These are phyloP conservation scores for Endotrypanum monterogeii DNA, from an alignment of 208 protist genomes.

Conservation along the genomic window DNA sequence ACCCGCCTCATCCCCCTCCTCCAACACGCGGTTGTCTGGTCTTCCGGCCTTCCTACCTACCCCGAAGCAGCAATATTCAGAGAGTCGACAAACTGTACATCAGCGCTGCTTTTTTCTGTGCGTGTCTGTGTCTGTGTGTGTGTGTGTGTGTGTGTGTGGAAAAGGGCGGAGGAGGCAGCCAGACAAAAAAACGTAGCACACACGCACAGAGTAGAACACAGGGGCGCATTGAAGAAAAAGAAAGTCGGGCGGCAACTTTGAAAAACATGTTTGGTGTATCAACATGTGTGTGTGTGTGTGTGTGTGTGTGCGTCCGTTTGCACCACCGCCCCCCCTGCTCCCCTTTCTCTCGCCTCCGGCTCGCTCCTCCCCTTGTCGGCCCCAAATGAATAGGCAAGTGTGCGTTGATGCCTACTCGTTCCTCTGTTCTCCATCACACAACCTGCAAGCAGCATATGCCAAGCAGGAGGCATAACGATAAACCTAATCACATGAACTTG, in stretches of 20 bases:
- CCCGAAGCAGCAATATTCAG: not conserved
- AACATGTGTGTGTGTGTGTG: not conserved
- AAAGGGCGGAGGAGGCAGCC: too few relatives aligned
- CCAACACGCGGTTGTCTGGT: not conserved
- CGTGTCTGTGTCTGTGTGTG: too few relatives aligned
- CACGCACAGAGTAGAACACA: not conserved
- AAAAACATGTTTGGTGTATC: not conserved
- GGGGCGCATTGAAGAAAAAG: not conserved
- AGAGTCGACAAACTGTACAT: not conserved
- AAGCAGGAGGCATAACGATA: not conserved
- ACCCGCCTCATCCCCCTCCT: not conserved
- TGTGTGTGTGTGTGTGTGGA: too few relatives aligned
- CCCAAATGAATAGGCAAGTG: not conserved
- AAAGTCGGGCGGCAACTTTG: not conserved
- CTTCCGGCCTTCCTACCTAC: slow-evolving; percentile 10
- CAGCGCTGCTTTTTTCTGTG: not conserved
- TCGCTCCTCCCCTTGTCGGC: too few relatives aligned
- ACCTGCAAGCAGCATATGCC: not conserved
- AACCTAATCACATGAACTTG: slow-evolving; percentile 47
- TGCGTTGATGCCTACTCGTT: not conserved
- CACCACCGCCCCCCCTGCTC: too few relatives aligned
- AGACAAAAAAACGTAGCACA: not conserved
- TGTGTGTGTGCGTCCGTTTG: too few relatives aligned
- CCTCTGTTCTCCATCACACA: not conserved
- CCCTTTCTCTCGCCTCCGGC: too few relatives aligned